phyloP scores from a whole-genome alignment of 108 stramenopile genomes.

The Chaetoceros muelleri region DNA sequence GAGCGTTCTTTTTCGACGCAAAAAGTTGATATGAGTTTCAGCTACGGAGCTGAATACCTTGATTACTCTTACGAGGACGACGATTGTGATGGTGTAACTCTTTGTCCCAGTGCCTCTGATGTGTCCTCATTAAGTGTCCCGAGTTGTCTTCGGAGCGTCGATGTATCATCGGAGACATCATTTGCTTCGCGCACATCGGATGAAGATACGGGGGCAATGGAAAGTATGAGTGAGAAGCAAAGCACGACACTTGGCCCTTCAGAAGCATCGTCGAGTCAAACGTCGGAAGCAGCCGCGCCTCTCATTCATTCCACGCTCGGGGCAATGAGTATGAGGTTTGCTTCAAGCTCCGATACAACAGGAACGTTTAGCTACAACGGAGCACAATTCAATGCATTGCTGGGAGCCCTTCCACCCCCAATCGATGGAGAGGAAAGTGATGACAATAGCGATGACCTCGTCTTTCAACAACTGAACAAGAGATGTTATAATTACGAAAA shows the following conservation, averaged over 20 bases:
- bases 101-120: conserved; percentile 8
- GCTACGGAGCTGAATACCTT: neutral
- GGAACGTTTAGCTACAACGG: neutral
- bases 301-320: conserved; percentile 1
- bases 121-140: conserved; percentile 9
- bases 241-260: neutral
- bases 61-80: neutral
- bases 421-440: neutral
- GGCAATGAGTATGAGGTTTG: neutral
- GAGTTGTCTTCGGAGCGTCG: conserved; percentile 4
- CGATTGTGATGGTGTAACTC: conserved; percentile 10
- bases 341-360: neutral
- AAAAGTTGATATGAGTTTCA: neutral
- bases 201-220: neutral
- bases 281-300: conserved; percentile 13
- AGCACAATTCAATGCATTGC: neutral
- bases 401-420: neutral
- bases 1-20: neutral
- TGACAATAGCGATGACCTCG: neutral
- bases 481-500: neutral
- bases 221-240: neutral
- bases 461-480: neutral
- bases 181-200: neutral
- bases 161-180: neutral
- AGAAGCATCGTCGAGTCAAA: conserved; percentile 14